These are phyloP conservation scores for Gentiana dahurica DNA, from an alignment of 257 asterid species.

Conservation along the genomic window DNA sequence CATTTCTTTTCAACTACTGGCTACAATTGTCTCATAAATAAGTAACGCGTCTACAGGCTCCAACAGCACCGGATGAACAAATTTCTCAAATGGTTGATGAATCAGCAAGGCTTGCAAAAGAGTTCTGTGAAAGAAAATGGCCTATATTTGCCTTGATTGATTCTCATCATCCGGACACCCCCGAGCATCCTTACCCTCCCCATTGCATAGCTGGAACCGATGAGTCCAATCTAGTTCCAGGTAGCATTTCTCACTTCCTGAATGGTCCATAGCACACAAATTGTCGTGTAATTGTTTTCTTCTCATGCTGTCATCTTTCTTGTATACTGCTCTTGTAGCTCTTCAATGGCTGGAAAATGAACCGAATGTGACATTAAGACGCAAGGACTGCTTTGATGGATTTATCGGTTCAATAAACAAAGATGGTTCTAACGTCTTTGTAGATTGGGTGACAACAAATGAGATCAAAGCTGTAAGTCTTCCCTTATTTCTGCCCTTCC, in stretches of 20 bases:
- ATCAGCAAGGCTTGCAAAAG: slow-evolving; percentile 37
- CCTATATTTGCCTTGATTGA: slow-evolving; percentile 61
- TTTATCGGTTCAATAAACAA: slow-evolving; percentile 49
- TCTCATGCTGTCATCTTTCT: too few relatives aligned
- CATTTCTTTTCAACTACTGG: too few relatives aligned
- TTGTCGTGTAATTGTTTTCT: too few relatives aligned
- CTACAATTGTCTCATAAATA: too few relatives aligned
- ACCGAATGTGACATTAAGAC: slow-evolving; percentile 50
- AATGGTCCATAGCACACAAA: too few relatives aligned
- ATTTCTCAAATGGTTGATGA: slow-evolving; percentile 49
- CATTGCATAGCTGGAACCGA: slow-evolving; percentile 52
- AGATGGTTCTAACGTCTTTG: slow-evolving; percentile 56
- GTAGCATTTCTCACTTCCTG: slow-evolving; percentile 15
- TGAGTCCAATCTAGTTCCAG: slow-evolving; percentile 62
- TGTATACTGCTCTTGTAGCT: slow-evolving; percentile 21
- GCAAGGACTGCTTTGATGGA: slow-evolving; percentile 66
- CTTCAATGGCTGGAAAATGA: slow-evolving; percentile 52
- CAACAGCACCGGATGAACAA: slow-evolving; percentile 44
- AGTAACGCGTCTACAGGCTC: slow-evolving; percentile 32
- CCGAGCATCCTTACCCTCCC: slow-evolving; percentile 63
- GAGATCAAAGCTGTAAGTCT: slow-evolving; percentile 34
- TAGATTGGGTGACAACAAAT: slow-evolving; percentile 55
- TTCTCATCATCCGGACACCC: slow-evolving; percentile 46
- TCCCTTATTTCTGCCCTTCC: not conserved
- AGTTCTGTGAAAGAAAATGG: slow-evolving; percentile 48